Evolutionary conservation across 768 basidiomycete species (phyloP).

Genomic region (Amanita molliuscula): DNA sequence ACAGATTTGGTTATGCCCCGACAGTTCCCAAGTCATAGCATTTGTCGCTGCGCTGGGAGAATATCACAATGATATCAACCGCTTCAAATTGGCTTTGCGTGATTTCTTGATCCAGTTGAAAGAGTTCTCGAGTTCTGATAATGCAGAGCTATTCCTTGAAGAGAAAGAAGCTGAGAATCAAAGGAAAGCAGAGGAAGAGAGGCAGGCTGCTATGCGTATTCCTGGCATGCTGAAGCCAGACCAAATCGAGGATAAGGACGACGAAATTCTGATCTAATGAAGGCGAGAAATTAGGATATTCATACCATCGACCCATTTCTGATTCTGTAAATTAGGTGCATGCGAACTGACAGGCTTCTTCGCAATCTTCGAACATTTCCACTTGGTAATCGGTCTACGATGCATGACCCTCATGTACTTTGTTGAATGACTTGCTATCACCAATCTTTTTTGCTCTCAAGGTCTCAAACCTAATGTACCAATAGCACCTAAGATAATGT

Average conservation of each 20-base stretch:
- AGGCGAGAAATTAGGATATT: not conserved
- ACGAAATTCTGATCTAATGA: conserved; percentile 53
- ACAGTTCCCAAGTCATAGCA: conserved; percentile 59
- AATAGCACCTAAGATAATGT: conserved; percentile 31
- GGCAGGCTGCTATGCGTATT: conserved; percentile 82
- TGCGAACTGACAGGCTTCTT: conserved; percentile 6
- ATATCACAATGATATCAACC: conserved; percentile 68
- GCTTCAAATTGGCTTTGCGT: conserved; percentile 89
- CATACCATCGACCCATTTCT: conserved; percentile 6
- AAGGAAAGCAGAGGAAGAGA: conserved; percentile 72
- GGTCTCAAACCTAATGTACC: conserved; percentile 30
- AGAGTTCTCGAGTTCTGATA: conserved; percentile 88
- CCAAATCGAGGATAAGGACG: conserved; percentile 89
- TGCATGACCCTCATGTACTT: not conserved
- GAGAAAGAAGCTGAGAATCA: conserved; percentile 87
- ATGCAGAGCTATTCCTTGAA: conserved; percentile 84
- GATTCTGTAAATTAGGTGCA: conserved; percentile 5
- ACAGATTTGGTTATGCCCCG: conserved; percentile 1
- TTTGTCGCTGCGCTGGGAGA: conserved; percentile 63
- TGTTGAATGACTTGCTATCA: conserved; percentile 18
- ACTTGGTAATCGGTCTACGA: conserved; percentile 15
- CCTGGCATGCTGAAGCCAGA: conserved; percentile 98
- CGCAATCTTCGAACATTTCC: not conserved
- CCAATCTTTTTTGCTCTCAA: conserved; percentile 18
- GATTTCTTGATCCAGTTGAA: conserved; percentile 98